Base-by-base conservation (phyloP, 208 protist genomes). In the Trypanosoma grayi region DNA sequence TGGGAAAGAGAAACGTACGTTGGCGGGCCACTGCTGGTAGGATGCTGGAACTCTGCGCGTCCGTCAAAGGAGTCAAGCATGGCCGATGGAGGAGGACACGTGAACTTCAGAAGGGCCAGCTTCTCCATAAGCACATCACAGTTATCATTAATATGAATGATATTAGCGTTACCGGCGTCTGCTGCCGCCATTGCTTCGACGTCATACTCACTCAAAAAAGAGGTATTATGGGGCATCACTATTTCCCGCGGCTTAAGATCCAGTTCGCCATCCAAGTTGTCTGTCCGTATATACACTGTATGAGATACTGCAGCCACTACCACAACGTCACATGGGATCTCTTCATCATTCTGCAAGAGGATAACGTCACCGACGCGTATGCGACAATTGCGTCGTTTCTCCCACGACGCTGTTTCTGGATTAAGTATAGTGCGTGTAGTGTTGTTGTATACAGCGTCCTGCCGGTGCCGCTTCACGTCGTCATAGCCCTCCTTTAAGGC, bases 401-500 rank as follows among this genome's bases (percentile, higher is more conserved):
- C 24, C 79, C 81, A 86, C 27, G 54, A 30, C 6, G 52, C 44
- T 3, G 52, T 64, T 33, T 33, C 10, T 11, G 41, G 20, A 41
- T 81, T 60, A 18, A 86, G 44, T 7, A 92, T 83, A 10, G 20
- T 51, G 20, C 86, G 88, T 41, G 28, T 31, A 20, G 57, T 70
- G 44, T 79, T 69, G 73, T 97, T 97, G 73, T 93, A 94, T 22
- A 70, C 36, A 18, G 28, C 27, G 70, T 97, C 92, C 51, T 92
- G 83, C 16, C 65, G 48, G 60, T 85, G 75, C 13, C 94, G 77
- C 77, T 97, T 94, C 22, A 87, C 57, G 66, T 99, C 97, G 50
- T 99, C 97, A 69, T 94, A 93, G 47, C 81, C 96, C 60, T 98
- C 96, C 65, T 98, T 98, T 28, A 95, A 45, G 1, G 93, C 92